Evolutionary conservation across 2,329 filamentous ascomycete species (phyloP), one percentile per base, ranked within the genome.

Genomic region (Xylariaceae sp.): DNA sequence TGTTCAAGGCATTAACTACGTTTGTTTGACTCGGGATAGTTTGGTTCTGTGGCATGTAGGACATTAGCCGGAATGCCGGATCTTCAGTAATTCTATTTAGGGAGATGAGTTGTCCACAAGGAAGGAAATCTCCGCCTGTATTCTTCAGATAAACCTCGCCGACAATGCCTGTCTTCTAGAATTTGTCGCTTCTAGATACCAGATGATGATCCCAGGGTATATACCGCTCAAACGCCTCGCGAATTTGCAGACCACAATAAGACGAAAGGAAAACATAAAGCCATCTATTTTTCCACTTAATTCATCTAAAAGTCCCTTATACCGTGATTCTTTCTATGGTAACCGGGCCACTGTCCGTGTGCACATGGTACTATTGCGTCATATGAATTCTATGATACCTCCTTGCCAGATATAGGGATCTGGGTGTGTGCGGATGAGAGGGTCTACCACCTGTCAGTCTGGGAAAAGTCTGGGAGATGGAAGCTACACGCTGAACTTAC

Each of bases 371-470:
- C 14, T 46, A 16, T 40, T 18, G 14, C n/a, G n/a, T 65, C 43
- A 70, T 32, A 69, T 48, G 59, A 63, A 71, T 48, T 67, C 67
- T 44, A 69, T 52, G 19, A 68, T 46, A 40, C 64, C 67, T 20
- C 66, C 68, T 44, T 65, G 62, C 68, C 68, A 70, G 37, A 71
- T 66, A 44, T 68, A 52, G 19, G 65, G 63, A 40, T 71, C 65
- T 9, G 69, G 69, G 37, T 70, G 56, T 18, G 54, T 55, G 41
- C 69, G 65, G 49, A 71, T 63, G 12, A 66, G 40, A 42, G 65
- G 68, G 40, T 68, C 69, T 71, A 37, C 7, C 16, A 44, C 18
- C 6, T 42, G 26, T 68, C n/a, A 65, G 52, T 55, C 40, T 21
- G 10, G 14, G 40, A 14, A 21, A 21, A 26, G 16, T 40, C 29